Conservation (phyloP, 495 filamentous ascomycete species). For the Talaromyces wortmannii region DNA sequence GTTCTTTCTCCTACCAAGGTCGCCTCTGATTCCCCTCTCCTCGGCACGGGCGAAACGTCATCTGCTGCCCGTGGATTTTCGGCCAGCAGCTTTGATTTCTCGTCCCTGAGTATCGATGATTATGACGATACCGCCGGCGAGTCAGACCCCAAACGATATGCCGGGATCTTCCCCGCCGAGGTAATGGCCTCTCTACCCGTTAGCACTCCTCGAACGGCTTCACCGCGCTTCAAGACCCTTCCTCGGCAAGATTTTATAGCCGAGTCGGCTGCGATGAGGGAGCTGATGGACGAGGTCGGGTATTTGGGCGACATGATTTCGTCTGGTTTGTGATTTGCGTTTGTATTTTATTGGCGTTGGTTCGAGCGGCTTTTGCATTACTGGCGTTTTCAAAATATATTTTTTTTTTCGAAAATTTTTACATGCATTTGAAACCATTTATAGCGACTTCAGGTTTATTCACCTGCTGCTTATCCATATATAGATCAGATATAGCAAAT, state of each 20-base stretch:
- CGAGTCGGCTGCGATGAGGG: constrained; percentile 34
- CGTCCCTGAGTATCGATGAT: constrained; percentile 30
- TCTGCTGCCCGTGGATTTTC: constrained; percentile 17
- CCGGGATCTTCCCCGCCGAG: constrained; percentile 29
- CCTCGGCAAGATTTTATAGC: constrained; percentile 8
- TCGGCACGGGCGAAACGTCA: constrained; percentile 21
- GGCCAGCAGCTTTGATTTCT: constrained; percentile 20
- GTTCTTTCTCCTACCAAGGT: constrained; percentile 28
- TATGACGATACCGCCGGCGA: constrained; percentile 23
- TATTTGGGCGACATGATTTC: constrained; percentile 47
- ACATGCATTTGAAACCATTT: no score
- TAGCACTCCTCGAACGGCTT: constrained; percentile 1
- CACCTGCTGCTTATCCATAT: no score
- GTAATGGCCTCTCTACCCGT: constrained; percentile 4
- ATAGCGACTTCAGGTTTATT: no score
- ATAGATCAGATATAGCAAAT: no score
- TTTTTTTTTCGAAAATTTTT: no score
- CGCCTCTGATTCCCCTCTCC: constrained; percentile 16
- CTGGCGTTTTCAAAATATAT: no score
- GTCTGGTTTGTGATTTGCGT: constrained; percentile 14
- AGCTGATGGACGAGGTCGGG: constrained; percentile 45
- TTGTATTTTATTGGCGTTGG: neutral
- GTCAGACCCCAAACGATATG: constrained; percentile 40
- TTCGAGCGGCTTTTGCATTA: neutral
- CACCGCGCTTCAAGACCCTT: constrained; percentile 7